Percentiles rank a stretch among this genome's conserved stretches.
Conservation (phyloP, 805 yeast species). For the Starmerella etchellsii region DNA sequence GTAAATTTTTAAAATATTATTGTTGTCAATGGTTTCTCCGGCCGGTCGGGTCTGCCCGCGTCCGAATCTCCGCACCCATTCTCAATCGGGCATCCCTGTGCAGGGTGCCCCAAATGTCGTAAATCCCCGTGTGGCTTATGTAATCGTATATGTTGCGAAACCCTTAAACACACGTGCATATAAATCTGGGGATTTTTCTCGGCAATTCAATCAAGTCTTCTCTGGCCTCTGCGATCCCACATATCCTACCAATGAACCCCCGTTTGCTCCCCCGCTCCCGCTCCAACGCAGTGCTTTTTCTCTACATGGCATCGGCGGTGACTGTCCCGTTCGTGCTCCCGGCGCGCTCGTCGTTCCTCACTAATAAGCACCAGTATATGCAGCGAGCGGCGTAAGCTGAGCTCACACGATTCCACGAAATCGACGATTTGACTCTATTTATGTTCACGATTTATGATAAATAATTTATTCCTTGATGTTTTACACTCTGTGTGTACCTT, state of each 20-base stretch:
- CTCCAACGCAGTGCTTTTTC: constrained; percentile 13
- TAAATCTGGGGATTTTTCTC: not conserved
- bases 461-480: too few species aligned
- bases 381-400: not conserved
- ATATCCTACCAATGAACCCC: constrained; percentile 4
- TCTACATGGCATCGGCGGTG: constrained; percentile 22
- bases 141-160: constrained; percentile 4
- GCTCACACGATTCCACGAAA: too few species aligned
- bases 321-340: constrained; percentile 25
- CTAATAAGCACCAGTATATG: constrained; percentile 1
- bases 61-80: too few species aligned
- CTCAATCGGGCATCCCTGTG: too few species aligned
- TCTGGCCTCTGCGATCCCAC: too few species aligned
- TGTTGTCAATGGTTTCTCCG: too few species aligned
- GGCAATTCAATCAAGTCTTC: too few species aligned
- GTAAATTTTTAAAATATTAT: too few species aligned
- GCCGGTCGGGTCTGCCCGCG: too few species aligned
- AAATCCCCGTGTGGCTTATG: constrained; percentile 1
- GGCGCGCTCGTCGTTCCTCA: constrained; percentile 19
- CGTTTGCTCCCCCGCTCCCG: not conserved
- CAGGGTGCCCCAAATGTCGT: too few species aligned
- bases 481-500: too few species aligned
- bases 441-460: not conserved
- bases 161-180: not conserved
- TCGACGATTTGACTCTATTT: not conserved